These are phyloP conservation scores for Didymella segeticola DNA, from an alignment of 2,329 filamentous ascomycete genomes.

Conservation along the genomic window DNA sequence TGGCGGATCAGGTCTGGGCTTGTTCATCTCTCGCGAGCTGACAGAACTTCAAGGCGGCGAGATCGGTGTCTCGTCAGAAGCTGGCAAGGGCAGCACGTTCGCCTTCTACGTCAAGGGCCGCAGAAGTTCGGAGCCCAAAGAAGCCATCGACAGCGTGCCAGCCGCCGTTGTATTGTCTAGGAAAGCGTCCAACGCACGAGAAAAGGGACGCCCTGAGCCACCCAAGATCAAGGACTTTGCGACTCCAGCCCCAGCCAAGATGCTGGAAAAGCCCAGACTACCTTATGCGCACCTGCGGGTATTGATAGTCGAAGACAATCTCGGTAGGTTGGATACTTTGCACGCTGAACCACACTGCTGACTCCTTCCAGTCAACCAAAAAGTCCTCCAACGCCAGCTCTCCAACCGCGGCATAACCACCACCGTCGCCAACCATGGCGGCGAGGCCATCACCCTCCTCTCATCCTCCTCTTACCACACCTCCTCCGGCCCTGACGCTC, in stretches of 20 bases:
- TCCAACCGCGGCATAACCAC: slow-evolving; percentile 56
- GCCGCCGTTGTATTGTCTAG: slow-evolving; percentile 29
- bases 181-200: slow-evolving; percentile 41
- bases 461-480: slow-evolving; percentile 53
- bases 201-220: slow-evolving; percentile 22
- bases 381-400: slow-evolving; percentile 58
- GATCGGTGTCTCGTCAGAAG: slow-evolving; percentile 74
- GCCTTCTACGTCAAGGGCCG: slow-evolving; percentile 77
- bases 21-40: slow-evolving; percentile 81
- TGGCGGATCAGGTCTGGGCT: slow-evolving; percentile 77
- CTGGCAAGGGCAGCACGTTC: slow-evolving; percentile 75
- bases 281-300: slow-evolving; percentile 38
- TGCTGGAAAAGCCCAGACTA: slow-evolving; percentile 16
- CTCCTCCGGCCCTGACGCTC: slow-evolving; percentile 31
- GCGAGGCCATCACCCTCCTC: slow-evolving; percentile 55
- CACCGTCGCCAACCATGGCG: slow-evolving; percentile 58
- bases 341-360: not conserved
- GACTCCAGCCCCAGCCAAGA: slow-evolving; percentile 14
- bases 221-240: slow-evolving; percentile 48
- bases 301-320: slow-evolving; percentile 53
- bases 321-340: slow-evolving; percentile 30
- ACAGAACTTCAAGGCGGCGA: slow-evolving; percentile 81
- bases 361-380: slow-evolving; percentile 54
- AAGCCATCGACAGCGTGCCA: slow-evolving; percentile 37
- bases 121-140: slow-evolving; percentile 56